Evolutionary conservation across 2,329 filamentous ascomycete species (phyloP).

Genomic region (Colletotrichum ledebouriae): DNA sequence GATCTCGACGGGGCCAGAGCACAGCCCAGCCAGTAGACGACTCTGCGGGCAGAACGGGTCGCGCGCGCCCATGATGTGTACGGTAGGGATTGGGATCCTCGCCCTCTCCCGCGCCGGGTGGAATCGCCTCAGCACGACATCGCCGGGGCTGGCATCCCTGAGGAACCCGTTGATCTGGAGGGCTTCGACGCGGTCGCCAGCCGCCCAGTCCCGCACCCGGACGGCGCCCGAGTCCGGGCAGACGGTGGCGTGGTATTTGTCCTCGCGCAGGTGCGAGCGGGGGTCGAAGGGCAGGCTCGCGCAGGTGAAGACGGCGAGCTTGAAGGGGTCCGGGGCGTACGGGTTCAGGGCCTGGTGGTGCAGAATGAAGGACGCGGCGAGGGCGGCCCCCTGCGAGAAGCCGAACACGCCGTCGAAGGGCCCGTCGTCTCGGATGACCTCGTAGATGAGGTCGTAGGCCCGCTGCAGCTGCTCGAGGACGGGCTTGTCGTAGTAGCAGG

Average conservation of each 20-base stretch:
- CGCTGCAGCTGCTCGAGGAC: slow-evolving; percentile 5
- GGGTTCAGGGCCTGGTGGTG: neutral
- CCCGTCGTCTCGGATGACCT: slow-evolving; percentile 32
- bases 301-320: slow-evolving; percentile 11
- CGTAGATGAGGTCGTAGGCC: slow-evolving; percentile 22
- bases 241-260: neutral
- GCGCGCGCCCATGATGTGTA: slow-evolving; percentile 11
- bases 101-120: neutral
- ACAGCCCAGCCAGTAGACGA: neutral
- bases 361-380: slow-evolving; percentile 9
- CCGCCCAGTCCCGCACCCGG: slow-evolving; percentile 1
- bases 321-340: neutral
- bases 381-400: slow-evolving; percentile 40
- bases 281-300: slow-evolving; percentile 7
- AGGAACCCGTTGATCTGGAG: slow-evolving; percentile 3
- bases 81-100: slow-evolving; percentile 2
- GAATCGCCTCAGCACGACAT: too few species aligned
- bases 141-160: neutral
- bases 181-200: neutral
- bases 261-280: neutral
- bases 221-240: neutral
- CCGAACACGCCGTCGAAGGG: slow-evolving; percentile 43
- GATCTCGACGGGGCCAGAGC: neutral
- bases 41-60: slow-evolving; percentile 13
- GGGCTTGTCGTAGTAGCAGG: slow-evolving; percentile 3